These are phyloP conservation scores for Hyphopichia burtonii DNA, from an alignment of 1,139 yeast genomes.

Conservation along the genomic window DNA sequence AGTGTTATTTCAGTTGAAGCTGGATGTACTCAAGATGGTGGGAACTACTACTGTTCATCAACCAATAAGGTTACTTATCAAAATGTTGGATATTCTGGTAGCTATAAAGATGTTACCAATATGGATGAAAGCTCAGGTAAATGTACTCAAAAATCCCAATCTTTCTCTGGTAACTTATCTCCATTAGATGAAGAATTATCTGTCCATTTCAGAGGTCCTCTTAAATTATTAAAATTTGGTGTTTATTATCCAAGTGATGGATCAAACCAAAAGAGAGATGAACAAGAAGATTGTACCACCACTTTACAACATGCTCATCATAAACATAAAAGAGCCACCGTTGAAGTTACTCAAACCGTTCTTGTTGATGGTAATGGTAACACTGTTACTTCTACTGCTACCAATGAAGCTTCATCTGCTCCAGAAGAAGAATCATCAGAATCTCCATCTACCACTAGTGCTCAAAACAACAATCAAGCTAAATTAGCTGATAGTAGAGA, in stretches of 20 bases:
- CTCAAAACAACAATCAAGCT: no score
- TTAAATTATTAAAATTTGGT: conserved; percentile 61
- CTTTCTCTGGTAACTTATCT: conserved; percentile 62
- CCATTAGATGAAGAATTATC: conserved; percentile 71
- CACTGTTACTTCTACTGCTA: conserved; percentile 33
- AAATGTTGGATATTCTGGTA: conserved; percentile 67
- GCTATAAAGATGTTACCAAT: conserved; percentile 58
- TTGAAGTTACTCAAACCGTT: conserved; percentile 76
- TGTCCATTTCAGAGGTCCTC: conserved; percentile 82
- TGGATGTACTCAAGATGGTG: conserved; percentile 49
- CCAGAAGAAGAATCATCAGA: no score
- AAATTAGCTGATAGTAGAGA: no score
- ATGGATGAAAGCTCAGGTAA: conserved; percentile 45
- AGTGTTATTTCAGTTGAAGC: conserved; percentile 10
- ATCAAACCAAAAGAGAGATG: conserved; percentile 31
- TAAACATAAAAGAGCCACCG: conserved; percentile 61
- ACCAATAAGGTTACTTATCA: conserved; percentile 68
- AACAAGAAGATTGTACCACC: conserved; percentile 38
- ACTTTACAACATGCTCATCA: conserved; percentile 55
- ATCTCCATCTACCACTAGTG: no score
- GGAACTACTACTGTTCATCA: conserved; percentile 80
- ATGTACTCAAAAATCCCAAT: conserved; percentile 51
- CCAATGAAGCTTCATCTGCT: no score
- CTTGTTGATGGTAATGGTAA: conserved; percentile 58
- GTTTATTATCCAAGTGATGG: conserved; percentile 50